Percentiles rank a stretch among this genome's conserved stretches.
Conservation (phyloP, 1,284 basidiomycete genomes). For the Amylostereum areolatum region DNA sequence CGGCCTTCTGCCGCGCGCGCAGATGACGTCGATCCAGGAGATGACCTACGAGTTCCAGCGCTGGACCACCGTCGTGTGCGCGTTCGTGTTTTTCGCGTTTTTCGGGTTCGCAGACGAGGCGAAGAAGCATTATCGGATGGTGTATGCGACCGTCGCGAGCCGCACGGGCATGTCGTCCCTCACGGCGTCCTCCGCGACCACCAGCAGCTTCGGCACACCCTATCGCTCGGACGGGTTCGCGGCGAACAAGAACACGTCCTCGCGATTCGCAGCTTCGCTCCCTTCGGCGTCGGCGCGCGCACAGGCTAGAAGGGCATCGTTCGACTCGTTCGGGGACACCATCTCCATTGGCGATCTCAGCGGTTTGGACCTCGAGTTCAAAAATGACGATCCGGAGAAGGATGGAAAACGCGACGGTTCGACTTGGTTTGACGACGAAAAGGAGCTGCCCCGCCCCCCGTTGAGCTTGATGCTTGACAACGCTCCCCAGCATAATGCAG, state of each 20-base stretch:
- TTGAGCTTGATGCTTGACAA: neutral
- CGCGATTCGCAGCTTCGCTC: neutral
- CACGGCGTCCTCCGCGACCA: constrained; percentile 11
- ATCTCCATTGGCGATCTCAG: neutral
- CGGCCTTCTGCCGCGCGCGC: constrained; percentile 10
- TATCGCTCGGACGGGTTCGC: constrained; percentile 4
- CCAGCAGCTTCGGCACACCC: neutral
- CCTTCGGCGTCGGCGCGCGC: neutral
- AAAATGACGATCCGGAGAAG: neutral
- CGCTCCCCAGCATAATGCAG: neutral
- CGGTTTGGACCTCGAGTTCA: neutral
- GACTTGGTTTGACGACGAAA: neutral
- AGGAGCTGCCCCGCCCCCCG: neutral
- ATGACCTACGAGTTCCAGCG: constrained; percentile 16
- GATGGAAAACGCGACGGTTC: neutral
- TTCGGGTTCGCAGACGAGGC: constrained; percentile 39
- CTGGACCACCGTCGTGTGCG: constrained; percentile 26
- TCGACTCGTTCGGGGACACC: neutral
- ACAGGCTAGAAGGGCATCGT: neutral
- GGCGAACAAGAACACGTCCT: constrained; percentile 1
- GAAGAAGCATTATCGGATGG: constrained; percentile 44
- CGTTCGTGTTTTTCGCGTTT: constrained; percentile 33
- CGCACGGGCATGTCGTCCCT: constrained; percentile 37
- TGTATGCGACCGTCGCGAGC: constrained; percentile 38
- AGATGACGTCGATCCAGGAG: constrained; percentile 13